Evolutionary conservation across 768 basidiomycete genomes (phyloP).

Genomic region (Tulasnella sp.): DNA sequence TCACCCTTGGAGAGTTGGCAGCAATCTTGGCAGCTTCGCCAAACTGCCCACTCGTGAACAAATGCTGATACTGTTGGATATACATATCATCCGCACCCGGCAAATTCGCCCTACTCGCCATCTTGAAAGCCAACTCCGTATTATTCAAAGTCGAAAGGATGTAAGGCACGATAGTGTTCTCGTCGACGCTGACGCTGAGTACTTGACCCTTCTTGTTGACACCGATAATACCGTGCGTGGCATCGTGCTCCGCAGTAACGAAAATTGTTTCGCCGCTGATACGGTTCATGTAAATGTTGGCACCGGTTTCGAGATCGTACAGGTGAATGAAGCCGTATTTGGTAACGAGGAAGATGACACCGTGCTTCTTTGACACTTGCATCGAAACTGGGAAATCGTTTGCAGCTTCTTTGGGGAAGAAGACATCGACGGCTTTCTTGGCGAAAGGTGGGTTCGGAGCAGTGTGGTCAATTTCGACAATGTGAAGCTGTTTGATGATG

Average conservation of each 20-base stretch:
- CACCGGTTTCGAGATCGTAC: slow-evolving; percentile 93
- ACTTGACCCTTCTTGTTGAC: slow-evolving; percentile 99
- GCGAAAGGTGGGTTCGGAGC: slow-evolving; percentile 84
- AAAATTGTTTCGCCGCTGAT: slow-evolving; percentile 99
- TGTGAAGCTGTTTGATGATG: slow-evolving; percentile 56
- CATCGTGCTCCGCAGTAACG: slow-evolving; percentile 93
- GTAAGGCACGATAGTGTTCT: slow-evolving; percentile 91
- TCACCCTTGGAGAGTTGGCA: slow-evolving; percentile 85
- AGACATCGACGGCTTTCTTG: slow-evolving; percentile 98
- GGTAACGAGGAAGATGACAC: slow-evolving; percentile 92
- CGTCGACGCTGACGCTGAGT: slow-evolving; percentile 91
- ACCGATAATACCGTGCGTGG: slow-evolving; percentile 89
- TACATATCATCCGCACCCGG: slow-evolving; percentile 97
- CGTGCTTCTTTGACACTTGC: slow-evolving; percentile 96
- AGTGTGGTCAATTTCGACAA: slow-evolving; percentile 95
- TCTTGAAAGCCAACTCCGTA: slow-evolving; percentile 93
- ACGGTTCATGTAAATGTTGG: slow-evolving; percentile 99
- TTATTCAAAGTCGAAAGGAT: slow-evolving; percentile 89
- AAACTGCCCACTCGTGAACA: slow-evolving; percentile 80
- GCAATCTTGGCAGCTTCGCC: slow-evolving; percentile 95
- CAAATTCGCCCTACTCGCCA: slow-evolving; percentile 89
- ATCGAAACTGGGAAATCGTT: slow-evolving; percentile 99
- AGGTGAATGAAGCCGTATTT: slow-evolving; percentile 99
- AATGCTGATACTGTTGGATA: slow-evolving; percentile 80
- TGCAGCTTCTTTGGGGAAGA: slow-evolving; percentile 95